These are phyloP conservation scores for Penicillium brevicompactum DNA, from an alignment of 2,329 filamentous ascomycete species.

Conservation along the genomic window DNA sequence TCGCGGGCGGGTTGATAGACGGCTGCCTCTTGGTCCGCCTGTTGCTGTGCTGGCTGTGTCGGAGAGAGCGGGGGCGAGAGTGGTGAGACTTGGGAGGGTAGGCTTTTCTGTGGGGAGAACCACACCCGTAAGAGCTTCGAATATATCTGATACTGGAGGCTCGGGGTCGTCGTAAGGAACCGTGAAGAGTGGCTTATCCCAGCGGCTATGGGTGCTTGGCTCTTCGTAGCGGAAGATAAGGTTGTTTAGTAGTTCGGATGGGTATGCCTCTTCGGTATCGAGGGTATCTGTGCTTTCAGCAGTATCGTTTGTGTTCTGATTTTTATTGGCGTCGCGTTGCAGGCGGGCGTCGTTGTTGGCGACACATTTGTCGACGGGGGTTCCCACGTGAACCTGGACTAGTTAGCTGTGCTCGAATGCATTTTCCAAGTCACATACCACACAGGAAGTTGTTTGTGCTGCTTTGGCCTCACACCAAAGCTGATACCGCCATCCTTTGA, in stretches of 20 bases:
- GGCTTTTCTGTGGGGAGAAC: conserved; percentile 27
- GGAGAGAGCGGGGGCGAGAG: conserved; percentile 25
- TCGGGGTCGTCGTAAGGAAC: conserved; percentile 58
- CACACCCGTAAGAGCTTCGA: conserved; percentile 56
- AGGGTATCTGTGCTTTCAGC: conserved; percentile 2
- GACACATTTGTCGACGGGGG: conserved; percentile 57
- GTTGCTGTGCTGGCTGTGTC: conserved; percentile 33
- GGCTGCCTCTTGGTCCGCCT: conserved; percentile 14
- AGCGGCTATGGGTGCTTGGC: conserved; percentile 66
- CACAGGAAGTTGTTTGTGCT: conserved; percentile 62
- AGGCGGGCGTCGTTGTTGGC: conserved; percentile 53
- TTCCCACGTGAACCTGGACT: conserved; percentile 58
- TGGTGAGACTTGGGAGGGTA: conserved; percentile 19
- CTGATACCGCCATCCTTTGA: conserved; percentile 69
- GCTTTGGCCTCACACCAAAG: conserved; percentile 69
- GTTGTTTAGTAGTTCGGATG: conserved; percentile 61
- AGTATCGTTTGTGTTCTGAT: not conserved
- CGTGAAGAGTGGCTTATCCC: conserved; percentile 68
- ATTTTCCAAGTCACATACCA: conserved; percentile 47
- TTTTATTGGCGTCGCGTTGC: conserved; percentile 15
- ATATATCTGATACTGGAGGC: conserved; percentile 62
- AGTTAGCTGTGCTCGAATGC: not conserved
- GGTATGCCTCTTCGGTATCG: conserved; percentile 47
- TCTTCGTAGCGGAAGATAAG: conserved; percentile 69
- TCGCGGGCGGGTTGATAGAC: conserved; percentile 24